These are phyloP conservation scores for Termitomyces sp. DNA, from an alignment of 768 basidiomycete species.

Conservation along the genomic window DNA sequence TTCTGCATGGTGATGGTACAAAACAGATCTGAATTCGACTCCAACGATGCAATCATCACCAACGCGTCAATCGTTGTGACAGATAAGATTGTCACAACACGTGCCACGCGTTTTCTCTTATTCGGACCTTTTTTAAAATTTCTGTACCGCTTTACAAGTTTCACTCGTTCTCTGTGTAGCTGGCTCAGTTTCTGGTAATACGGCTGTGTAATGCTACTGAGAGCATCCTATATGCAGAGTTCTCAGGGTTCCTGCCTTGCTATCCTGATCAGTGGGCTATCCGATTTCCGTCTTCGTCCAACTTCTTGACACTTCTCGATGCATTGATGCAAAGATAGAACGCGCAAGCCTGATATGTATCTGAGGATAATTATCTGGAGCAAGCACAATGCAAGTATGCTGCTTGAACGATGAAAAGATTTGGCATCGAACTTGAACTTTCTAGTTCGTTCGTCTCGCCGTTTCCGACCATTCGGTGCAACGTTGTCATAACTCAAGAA, in stretches of 20 bases:
- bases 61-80: not conserved
- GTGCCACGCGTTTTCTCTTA: slow-evolving; percentile 2
- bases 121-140: not conserved
- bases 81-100: slow-evolving; percentile 1
- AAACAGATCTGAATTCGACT: not conserved
- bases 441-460: not conserved
- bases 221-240: not conserved
- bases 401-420: not conserved
- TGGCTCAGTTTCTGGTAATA: not conserved
- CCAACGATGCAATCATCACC: not conserved
- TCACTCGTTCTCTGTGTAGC: not conserved
- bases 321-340: not conserved
- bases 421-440: not conserved
- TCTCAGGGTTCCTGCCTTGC: not conserved
- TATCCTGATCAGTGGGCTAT: not conserved
- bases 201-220: not conserved
- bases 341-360: not conserved
- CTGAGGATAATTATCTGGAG: not conserved
- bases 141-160: not conserved
- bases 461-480: not conserved
- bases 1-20: slow-evolving; percentile 46
- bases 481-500: not conserved
- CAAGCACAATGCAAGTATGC: not conserved
- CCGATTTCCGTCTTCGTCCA: not conserved
- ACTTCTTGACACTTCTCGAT: not conserved